Percentiles rank a stretch among this genome's conserved stretches.
Evolutionary conservation across 495 filamentous ascomycete genomes (phyloP).

Genomic region (Rostrohypoxylon terebratum): DNA sequence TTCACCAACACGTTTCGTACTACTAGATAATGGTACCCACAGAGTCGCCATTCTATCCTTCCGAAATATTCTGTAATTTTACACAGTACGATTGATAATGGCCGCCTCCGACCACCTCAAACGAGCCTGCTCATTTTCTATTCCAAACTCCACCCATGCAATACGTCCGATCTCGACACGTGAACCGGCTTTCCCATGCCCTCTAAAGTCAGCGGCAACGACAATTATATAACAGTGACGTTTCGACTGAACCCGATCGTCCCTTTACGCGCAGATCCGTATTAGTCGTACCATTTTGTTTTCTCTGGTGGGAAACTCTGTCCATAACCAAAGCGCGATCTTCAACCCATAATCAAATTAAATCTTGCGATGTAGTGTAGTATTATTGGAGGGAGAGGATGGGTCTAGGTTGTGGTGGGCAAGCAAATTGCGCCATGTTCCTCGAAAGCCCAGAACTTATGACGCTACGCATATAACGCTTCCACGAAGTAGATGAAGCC

Average conservation of each 20-base stretch:
- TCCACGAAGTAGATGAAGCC: constrained; percentile 91
- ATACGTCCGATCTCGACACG: not conserved
- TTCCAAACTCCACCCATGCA: constrained; percentile 49
- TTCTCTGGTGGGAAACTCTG: not conserved
- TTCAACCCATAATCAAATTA: constrained; percentile 19
- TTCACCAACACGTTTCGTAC: not conserved
- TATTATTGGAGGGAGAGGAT: constrained; percentile 24
- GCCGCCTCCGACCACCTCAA: constrained; percentile 10
- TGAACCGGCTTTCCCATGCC: constrained; percentile 19
- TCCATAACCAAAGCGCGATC: constrained; percentile 9
- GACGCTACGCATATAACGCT: constrained; percentile 69
- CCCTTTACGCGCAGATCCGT: constrained; percentile 18
- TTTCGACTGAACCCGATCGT: constrained; percentile 7
- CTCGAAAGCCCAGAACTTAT: not conserved
- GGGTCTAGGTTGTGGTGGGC: not conserved
- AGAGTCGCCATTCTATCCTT: constrained; percentile 9
- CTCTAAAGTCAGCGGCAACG: not conserved
- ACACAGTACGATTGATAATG: constrained; percentile 23
- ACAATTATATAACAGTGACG: constrained; percentile 22
- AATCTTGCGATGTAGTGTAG: constrained; percentile 20
- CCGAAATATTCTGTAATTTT: constrained; percentile 18
- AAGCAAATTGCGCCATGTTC: not conserved
- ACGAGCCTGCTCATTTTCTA: constrained; percentile 38
- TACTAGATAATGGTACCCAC: constrained; percentile 1
- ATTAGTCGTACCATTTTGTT: constrained; percentile 5